These are phyloP conservation scores for Acanthamoeba sp. DNA, from an alignment of 208 protist species.

Conservation along the genomic window DNA sequence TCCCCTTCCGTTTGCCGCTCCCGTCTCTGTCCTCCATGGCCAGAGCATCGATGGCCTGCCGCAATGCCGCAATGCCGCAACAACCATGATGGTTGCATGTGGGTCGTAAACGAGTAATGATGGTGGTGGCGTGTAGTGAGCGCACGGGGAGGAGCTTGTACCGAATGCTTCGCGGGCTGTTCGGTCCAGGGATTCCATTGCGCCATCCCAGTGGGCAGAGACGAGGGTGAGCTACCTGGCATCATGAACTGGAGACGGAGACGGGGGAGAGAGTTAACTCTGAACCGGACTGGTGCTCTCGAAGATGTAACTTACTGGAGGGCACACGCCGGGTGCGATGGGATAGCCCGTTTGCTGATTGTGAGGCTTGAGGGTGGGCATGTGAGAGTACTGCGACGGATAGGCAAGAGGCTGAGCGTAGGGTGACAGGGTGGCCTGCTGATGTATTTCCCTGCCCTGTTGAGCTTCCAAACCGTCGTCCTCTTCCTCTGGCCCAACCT, in stretches of 20 bases:
- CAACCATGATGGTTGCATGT: not conserved
- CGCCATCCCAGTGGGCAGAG: slow-evolving; percentile 31
- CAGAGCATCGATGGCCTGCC: slow-evolving; percentile 1
- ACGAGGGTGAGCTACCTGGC: slow-evolving; percentile 48
- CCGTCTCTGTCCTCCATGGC: not conserved
- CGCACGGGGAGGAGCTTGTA: not conserved
- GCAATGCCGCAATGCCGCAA: not conserved
- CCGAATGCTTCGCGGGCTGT: slow-evolving; percentile 11
- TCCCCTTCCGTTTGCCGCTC: not conserved
- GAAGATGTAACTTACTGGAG: not conserved
- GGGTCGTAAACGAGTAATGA: not conserved
- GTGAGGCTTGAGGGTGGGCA: not conserved
- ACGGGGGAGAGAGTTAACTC: not conserved
- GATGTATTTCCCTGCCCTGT: not conserved
- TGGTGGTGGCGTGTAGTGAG: not conserved
- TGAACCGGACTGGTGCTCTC: too few species aligned
- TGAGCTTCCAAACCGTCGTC: slow-evolving; percentile 21
- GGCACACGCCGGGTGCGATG: slow-evolving; percentile 4
- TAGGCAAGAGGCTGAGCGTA: not conserved
- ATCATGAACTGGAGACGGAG: slow-evolving; percentile 35
- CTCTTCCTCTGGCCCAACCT: not conserved
- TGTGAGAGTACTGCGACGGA: not conserved
- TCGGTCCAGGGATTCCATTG: slow-evolving; percentile 58
- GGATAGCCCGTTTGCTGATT: not conserved
- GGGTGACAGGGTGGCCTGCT: not conserved